Base-by-base conservation (phyloP, 192 early-diverging fungal species). In the Spizellomyces sp. region DNA sequence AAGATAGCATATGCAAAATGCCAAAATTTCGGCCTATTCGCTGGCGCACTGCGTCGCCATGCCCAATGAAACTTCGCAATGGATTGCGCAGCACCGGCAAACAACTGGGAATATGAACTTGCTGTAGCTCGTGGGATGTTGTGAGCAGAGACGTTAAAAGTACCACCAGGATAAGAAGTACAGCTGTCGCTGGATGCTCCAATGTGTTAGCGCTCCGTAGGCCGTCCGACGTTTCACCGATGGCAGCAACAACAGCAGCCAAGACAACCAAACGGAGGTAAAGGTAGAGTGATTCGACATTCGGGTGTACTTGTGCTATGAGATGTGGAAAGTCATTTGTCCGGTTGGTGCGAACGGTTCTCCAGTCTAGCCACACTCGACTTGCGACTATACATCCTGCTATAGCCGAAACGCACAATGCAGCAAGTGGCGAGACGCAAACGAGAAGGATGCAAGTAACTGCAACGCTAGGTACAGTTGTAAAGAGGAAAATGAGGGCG, bases 61-160 rank as follows among this genome's bases (percentile, higher is more conserved):
- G 56, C n/a, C 21, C 14, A 9, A 5, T 63, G 58, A 60, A 70
- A 9, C 15, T 14, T 19, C 55, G 55, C 2, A 78, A 27, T 21
- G 77, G 72, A 62, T 78, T 78, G 8, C 48, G 48, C n/a, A 78
- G 9, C 15, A 78, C 19, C 6, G 77, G 77, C n/a, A 78, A 22
- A 9, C 58, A 45, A 15, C 66, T 54, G 6, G 72, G 77, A 5
- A 78, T 9, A 56, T 62, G 58, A 1, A 74, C n/a, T 21, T 71
- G 75, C 47, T 78, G 77, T 3, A 74, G 44, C 62, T 78, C 71
- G 48, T 67, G 59, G 10, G 70, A 56, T 0, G 45, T 0, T 52
- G 64, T 50, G 43, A 45, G 17, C 45, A 72, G 15, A 19, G n/a
- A 21, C 8, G 64, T 17, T 12, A 69, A 41, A 8, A 61, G 9